A percentile compares a stretch with the other conserved stretches of the same genome.
phyloP scores from a whole-genome alignment of 2,329 filamentous ascomycete species.

The Nemania sp. region DNA sequence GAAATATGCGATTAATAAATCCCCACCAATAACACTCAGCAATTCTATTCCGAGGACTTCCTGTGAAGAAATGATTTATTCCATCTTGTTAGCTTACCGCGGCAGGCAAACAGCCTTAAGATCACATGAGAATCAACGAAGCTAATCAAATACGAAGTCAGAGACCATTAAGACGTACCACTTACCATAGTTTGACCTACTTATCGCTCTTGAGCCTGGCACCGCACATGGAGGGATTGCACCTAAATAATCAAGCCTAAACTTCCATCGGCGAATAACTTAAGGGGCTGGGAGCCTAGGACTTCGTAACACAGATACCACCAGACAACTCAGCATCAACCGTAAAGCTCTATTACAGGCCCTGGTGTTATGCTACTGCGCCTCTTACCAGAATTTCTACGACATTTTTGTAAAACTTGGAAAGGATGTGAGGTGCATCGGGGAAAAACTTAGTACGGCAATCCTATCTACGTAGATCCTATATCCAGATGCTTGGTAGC shows the following conservation, averaged over 20 bases:
- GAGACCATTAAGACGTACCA: conserved; percentile 47
- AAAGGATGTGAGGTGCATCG: too few species aligned
- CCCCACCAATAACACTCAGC: not conserved
- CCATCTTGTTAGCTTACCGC: not conserved
- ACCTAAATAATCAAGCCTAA: not conserved
- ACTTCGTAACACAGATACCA: too few species aligned
- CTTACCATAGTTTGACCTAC: conserved; percentile 48
- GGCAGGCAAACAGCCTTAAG: not conserved
- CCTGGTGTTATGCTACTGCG: too few species aligned
- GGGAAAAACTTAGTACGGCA: too few species aligned
- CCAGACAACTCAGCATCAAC: too few species aligned
- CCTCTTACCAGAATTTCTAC: too few species aligned
- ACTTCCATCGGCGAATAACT: too few species aligned
- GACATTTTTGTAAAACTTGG: too few species aligned
- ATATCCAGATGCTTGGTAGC: too few species aligned
- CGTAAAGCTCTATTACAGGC: too few species aligned
- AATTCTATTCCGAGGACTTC: not conserved
- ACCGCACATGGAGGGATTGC: conserved; percentile 41
- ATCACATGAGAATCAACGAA: not conserved
- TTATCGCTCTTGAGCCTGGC: conserved; percentile 48
- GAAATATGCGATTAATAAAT: not conserved
- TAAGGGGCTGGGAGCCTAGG: too few species aligned
- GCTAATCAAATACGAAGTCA: conserved; percentile 39
- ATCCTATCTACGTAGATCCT: too few species aligned
- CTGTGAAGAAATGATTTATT: not conserved